Percentiles rank a stretch among this genome's conserved stretches.
Conservation (phyloP, 1,139 yeast species). For the Yamadazyma atmosphaerica region DNA sequence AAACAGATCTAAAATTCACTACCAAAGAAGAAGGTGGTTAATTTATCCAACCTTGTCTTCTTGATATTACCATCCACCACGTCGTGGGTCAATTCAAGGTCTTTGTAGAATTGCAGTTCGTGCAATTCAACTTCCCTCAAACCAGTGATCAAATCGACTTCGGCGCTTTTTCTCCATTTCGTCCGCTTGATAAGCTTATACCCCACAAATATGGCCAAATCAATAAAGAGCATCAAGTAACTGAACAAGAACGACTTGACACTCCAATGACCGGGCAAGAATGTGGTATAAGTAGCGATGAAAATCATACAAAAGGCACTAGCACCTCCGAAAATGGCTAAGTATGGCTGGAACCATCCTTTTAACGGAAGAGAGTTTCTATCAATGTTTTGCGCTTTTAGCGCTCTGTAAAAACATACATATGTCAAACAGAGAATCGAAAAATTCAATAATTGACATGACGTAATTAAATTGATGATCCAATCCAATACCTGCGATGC, state of each 20-base stretch:
- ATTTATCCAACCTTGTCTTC: conserved; percentile 11
- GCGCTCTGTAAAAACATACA: conserved; percentile 63
- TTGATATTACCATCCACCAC: conserved; percentile 16
- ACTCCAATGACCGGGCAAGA: conserved; percentile 65
- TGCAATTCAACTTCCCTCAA: conserved; percentile 47
- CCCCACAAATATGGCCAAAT: conserved; percentile 52
- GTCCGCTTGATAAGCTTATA: conserved; percentile 61
- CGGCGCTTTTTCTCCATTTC: conserved; percentile 47
- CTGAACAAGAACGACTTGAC: conserved; percentile 61
- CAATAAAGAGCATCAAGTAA: conserved; percentile 67
- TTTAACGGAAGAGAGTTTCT: conserved; percentile 54
- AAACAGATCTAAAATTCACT: conserved; percentile 22
- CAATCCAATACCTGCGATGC: conserved; percentile 61
- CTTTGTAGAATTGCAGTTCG: conserved; percentile 32
- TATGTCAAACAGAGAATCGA: conserved; percentile 60
- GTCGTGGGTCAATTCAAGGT: conserved; percentile 16
- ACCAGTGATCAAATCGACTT: conserved; percentile 44
- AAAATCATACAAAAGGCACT: conserved; percentile 53
- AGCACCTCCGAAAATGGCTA: conserved; percentile 33
- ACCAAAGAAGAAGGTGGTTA: conserved; percentile 22
- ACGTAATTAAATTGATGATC: conserved; percentile 71
- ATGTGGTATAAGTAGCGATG: conserved; percentile 66
- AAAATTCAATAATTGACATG: conserved; percentile 61
- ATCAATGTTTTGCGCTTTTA: conserved; percentile 58
- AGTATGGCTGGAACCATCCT: conserved; percentile 46